Base-by-base conservation (phyloP, 352 stramenopile genomes). In the Phytophthora cryptogea region DNA sequence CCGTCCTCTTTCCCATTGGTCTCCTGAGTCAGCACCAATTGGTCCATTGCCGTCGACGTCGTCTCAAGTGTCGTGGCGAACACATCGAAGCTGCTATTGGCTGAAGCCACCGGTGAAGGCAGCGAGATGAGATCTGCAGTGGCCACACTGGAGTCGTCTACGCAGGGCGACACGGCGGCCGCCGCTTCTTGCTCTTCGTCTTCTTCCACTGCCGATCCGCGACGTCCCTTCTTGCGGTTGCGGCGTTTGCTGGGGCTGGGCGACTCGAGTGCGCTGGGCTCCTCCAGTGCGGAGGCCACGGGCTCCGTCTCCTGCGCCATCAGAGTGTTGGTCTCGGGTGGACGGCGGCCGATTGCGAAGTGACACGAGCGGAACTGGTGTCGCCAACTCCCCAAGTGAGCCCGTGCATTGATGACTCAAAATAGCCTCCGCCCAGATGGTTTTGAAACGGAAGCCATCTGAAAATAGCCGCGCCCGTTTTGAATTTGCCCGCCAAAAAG, bases 41-140 rank as follows among this genome's bases (percentile, higher is more conserved):
- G 50, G 13, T 32, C 33, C 48, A 73, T 56, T 10, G 53, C 59
- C 63, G 66, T 26, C 17, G 32, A 30, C 50, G 43, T 50, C 17
- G 45, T 17, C 10, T 51, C 47, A 3, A 54, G 8, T 30, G 51
- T 27, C n/a, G 32, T 33, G 10, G 47, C 63, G 11, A 60, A 67
- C 2, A 49, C 59, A 37, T 70, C 66, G 33, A 63, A 36, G 43
- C 11, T 66, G 6, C 62, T 35, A 76, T 60, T 7, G 79, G 70
- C 82, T 33, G 79, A 67, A 80, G 56, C 63, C 37, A 79, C 63
- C 5, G 79, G 72, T 20, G 72, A 86, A 28, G 79, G 70, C 39
- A 84, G 51, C 35, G 74, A 76, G 5, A 86, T 57, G 42, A 83
- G 58, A 23, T 73, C 61, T 5, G 61, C 54, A 0, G 54, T 52